Evolutionary conservation across 306 rosid species (phyloP), one percentile per base, ranked within the genome.

Genomic region (Lablab purpureus): DNA sequence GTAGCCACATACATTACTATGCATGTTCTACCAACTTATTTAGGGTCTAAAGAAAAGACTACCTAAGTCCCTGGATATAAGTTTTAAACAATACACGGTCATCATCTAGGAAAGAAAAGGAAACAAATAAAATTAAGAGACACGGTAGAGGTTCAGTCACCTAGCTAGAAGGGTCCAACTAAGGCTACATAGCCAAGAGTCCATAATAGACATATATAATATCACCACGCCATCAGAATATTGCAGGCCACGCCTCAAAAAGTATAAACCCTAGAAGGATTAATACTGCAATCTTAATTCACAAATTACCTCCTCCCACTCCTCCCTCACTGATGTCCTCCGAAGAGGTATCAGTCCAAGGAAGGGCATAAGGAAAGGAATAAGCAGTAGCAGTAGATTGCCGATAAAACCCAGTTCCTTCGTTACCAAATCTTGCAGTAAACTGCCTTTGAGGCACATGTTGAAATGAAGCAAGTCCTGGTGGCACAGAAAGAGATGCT

Each of bases 271-370:
- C 91, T 89, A 87, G 87, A 76, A 23, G 68, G 81, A 77, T 50
- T 66, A 19, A 72, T 36, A 63, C 80, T 63, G 43, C 46, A 23
- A 80, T 66, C 58, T 77, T 54, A 45, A 25, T 75, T 88, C 86
- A 89, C 76, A 89, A 72, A 83, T 80, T 36, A 76, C 81, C 83
- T 36, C 74, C 91, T 30, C 71, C 89, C 19, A 77, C 89, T 50
- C 85, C 89, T 50, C 89, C 92, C 6, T 82, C 91, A 74, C 87
- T 76, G 32, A 80, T 84, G 8, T 84, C 87, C 71, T 83, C 84
- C 0, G 80, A 60, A 34, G 86, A 49, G 47, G 23, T 60, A 51
- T 87, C 93, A 80, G 82, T 85, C 98, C 98, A 94, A 18, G 97
- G 93, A 51, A 85, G 82, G 81, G 85, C 60, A 71, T 87, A 91